These are phyloP conservation scores for Euphorbia tirucalli DNA, from an alignment of 345 rosid genomes.

Conservation along the genomic window DNA sequence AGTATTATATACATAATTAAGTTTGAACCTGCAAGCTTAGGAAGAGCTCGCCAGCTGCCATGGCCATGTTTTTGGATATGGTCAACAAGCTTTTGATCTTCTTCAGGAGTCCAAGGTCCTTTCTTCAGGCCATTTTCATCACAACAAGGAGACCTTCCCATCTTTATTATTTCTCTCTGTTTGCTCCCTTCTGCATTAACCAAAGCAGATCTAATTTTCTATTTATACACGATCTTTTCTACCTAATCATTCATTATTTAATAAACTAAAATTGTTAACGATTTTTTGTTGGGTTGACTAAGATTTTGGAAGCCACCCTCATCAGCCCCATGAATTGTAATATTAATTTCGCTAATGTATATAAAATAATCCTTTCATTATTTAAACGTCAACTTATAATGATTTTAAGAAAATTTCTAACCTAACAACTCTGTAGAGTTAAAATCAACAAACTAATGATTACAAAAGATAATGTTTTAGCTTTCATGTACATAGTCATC, in stretches of 20 bases:
- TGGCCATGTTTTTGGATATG: slow-evolving; percentile 76
- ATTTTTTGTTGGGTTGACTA: slow-evolving; percentile 21
- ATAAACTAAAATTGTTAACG: background rate
- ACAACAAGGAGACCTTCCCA: slow-evolving; percentile 93
- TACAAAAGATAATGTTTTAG: background rate
- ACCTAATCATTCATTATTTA: background rate
- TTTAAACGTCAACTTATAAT: background rate
- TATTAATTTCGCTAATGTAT: background rate
- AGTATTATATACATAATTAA: too few species aligned
- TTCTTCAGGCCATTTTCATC: slow-evolving; percentile 82
- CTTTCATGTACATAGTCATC: too few species aligned
- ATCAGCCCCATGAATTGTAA: too few species aligned
- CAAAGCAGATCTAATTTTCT: slow-evolving; percentile 18
- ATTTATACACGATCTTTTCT: slow-evolving; percentile 30
- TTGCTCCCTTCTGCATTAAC: slow-evolving; percentile 12
- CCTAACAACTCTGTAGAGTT: background rate
- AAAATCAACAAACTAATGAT: background rate
- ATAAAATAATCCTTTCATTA: background rate
- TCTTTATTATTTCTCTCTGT: slow-evolving; percentile 6
- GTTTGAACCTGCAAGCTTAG: slow-evolving; percentile 65
- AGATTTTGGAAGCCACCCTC: slow-evolving; percentile 22
- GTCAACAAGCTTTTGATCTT: slow-evolving; percentile 75
- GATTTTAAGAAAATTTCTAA: slow-evolving; percentile 3
- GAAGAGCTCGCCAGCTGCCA: slow-evolving; percentile 97
- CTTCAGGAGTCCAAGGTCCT: slow-evolving; percentile 98